Evolutionary conservation across 208 protist genomes (phyloP), one percentile per base, ranked within the genome.

Genomic region (Angomonas deanei): DNA sequence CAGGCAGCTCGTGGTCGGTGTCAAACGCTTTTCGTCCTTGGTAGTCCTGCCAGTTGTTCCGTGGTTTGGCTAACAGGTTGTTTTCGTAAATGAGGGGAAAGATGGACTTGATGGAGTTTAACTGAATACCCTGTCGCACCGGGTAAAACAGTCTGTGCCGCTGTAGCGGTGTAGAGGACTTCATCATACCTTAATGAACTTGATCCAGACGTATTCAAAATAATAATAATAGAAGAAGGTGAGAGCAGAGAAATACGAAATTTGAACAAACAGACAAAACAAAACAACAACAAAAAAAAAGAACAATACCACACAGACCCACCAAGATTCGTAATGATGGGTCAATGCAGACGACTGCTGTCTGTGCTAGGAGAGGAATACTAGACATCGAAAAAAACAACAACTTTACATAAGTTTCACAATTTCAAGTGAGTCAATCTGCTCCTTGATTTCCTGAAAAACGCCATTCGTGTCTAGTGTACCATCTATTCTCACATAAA

Each of bases 31-130:
- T 80, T 31, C 85, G 62, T 11, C 91, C 91, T 52, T 86, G 60
- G 52, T 74, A 96, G 39, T 96, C 86, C 54, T 83, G 57, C 85
- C 86, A 93, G 70, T 65, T 91, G 63, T 88, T 91, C 10, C 86
- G 78, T 34, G 81, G 68, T 62, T 94, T 93, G 5, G 81, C 74
- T 46, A 93, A 68, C 4, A 96, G 73, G 70, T 93, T 94, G 49
- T 91, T 92, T 39, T 79, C 48, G 65, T 96, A 88, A 49, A 96
- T 92, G 1, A 96, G 82, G n/a, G 91, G 91, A 48, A 96, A 96
- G 36, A 94, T 82, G 15, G 75, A 77, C 61, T 91, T 87, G 5
- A 74, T 77, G 0, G 86, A 76, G 64, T 79, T 88, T 58, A 88
- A 90, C 3, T 84, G 84, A 46, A 90, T 72, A 4, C 59, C 67